Evolutionary conservation across 2,329 filamentous ascomycete genomes (phyloP).

Genomic region (Decorospora gaudefroyi): DNA sequence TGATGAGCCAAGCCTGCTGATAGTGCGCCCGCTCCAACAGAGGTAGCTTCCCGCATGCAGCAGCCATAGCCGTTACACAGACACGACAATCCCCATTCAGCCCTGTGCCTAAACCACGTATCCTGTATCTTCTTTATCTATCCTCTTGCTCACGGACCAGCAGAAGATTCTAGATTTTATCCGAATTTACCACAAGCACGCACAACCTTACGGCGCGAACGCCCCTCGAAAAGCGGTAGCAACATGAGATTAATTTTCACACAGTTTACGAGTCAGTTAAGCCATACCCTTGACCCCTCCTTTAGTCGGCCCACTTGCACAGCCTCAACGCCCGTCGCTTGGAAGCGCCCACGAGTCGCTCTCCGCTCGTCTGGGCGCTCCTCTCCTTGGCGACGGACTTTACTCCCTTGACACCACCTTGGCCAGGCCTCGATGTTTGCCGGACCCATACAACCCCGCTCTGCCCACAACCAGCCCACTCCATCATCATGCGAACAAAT

Average conservation of each 20-base stretch:
- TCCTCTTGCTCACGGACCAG: slow-evolving; percentile 6
- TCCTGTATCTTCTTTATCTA: slow-evolving; percentile 14
- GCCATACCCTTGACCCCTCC: slow-evolving; percentile 20
- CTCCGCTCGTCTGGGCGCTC: slow-evolving; percentile 23
- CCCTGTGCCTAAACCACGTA: slow-evolving; percentile 11
- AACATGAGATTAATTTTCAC: slow-evolving; percentile 5
- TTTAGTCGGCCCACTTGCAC: slow-evolving; percentile 25
- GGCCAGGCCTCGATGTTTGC: slow-evolving; percentile 1
- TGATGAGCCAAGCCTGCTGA: slow-evolving; percentile 15
- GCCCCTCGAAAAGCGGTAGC: slow-evolving; percentile 1
- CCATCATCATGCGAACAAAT: slow-evolving; percentile 9
- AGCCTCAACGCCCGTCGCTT: slow-evolving; percentile 40
- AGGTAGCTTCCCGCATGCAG: slow-evolving; percentile 19
- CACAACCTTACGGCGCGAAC: slow-evolving; percentile 4
- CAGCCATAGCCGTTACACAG: slow-evolving; percentile 23
- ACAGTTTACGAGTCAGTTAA: slow-evolving; percentile 19
- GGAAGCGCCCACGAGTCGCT: slow-evolving; percentile 22
- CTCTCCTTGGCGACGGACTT: slow-evolving; percentile 11
- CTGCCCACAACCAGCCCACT: slow-evolving; percentile 1
- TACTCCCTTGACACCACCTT: slow-evolving; percentile 23
- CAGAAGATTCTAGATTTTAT: slow-evolving; percentile 2
- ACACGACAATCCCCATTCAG: slow-evolving; percentile 13
- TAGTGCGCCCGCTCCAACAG: slow-evolving; percentile 16
- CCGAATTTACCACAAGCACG: slow-evolving; percentile 15
- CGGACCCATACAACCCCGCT: slow-evolving; percentile 14